Evolutionary conservation across 2,329 filamentous ascomycete species (phyloP).

Genomic region (Alternaria conjuncta): DNA sequence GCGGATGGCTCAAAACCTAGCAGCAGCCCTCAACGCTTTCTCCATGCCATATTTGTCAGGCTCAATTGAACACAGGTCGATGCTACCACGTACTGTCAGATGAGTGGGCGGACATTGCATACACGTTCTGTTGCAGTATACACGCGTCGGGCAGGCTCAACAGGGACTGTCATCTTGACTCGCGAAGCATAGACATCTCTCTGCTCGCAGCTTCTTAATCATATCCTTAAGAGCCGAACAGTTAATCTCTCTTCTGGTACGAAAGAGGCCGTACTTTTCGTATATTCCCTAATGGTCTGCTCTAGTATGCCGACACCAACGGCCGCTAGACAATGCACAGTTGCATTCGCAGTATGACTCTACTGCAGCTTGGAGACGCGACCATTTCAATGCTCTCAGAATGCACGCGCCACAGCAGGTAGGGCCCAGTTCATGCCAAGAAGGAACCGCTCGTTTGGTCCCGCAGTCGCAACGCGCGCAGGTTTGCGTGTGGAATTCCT

Average conservation of each 20-base stretch:
- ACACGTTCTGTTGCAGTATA: neutral
- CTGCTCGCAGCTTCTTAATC: neutral
- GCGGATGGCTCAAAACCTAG: constrained; percentile 16
- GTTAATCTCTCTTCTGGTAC: neutral
- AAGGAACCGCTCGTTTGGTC: constrained; percentile 1
- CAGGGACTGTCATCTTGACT: neutral
- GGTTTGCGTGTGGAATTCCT: constrained; percentile 17
- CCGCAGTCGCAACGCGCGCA: constrained; percentile 14
- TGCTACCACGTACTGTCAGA: neutral
- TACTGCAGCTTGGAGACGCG: neutral
- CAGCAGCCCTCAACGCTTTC: constrained; percentile 3
- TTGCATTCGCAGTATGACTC: neutral
- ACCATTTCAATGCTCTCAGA: neutral
- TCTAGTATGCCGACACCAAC: neutral
- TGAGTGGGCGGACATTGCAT: neutral
- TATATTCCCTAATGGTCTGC: neutral
- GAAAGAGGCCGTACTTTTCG: neutral
- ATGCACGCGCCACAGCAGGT: neutral
- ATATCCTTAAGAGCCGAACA: neutral
- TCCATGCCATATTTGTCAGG: constrained; percentile 13
- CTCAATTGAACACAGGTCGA: constrained; percentile 4
- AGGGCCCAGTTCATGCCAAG: constrained; percentile 1
- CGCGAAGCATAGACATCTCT: neutral
- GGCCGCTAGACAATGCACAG: neutral
- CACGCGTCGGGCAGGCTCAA: neutral